These are phyloP conservation scores for Mycena chlorophos DNA, from an alignment of 768 basidiomycete species.

Conservation along the genomic window DNA sequence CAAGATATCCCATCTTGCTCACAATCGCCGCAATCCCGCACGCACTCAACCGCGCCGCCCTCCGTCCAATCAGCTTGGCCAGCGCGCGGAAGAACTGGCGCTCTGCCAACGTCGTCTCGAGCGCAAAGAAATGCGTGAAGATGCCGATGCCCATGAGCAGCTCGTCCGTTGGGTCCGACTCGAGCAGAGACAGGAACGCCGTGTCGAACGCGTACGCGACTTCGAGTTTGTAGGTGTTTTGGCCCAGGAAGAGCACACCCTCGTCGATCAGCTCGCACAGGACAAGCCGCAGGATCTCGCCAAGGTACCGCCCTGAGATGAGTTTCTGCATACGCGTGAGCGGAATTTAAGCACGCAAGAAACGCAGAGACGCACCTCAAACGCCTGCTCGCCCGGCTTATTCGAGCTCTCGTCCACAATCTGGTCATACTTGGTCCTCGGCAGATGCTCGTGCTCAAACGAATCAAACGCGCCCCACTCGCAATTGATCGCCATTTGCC, in stretches of 20 bases:
- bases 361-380: constrained; percentile 58
- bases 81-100: constrained; percentile 96
- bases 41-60: constrained; percentile 87
- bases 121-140: constrained; percentile 94
- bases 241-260: constrained; percentile 95
- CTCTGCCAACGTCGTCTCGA: constrained; percentile 95
- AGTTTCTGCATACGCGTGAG: constrained; percentile 62
- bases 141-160: constrained; percentile 96
- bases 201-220: constrained; percentile 92
- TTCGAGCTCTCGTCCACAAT: constrained; percentile 93
- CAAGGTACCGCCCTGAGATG: constrained; percentile 93
- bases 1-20: constrained; percentile 90
- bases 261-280: constrained; percentile 95
- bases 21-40: constrained; percentile 98
- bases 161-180: constrained; percentile 95
- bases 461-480: constrained; percentile 99
- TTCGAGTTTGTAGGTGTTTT: constrained; percentile 98
- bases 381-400: constrained; percentile 94
- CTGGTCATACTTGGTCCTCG: constrained; percentile 91
- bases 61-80: constrained; percentile 83
- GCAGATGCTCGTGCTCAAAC: constrained; percentile 90
- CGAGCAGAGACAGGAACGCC: constrained; percentile 95
- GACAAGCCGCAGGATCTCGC: constrained; percentile 94
- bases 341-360: not conserved
- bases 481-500: constrained; percentile 94